These are phyloP conservation scores for Pestalotiopsis sp. DNA, from an alignment of 2,329 filamentous ascomycete species.

Conservation along the genomic window DNA sequence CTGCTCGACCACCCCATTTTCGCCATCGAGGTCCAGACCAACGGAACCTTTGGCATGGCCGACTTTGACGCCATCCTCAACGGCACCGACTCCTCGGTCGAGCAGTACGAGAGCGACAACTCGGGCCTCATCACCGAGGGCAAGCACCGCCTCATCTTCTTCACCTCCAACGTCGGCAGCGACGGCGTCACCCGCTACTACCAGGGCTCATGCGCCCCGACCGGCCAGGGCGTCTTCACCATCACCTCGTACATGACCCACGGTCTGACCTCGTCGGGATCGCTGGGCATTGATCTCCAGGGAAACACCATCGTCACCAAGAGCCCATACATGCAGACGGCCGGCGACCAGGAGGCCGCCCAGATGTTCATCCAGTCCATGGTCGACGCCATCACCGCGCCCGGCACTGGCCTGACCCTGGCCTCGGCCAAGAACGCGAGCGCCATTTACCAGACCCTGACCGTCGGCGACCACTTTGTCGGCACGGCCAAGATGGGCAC, in stretches of 20 bases:
- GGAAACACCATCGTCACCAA: constrained; percentile 23
- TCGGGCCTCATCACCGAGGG: constrained; percentile 24
- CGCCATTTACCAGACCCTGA: not conserved
- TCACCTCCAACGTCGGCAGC: constrained; percentile 20
- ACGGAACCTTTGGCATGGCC: constrained; percentile 9
- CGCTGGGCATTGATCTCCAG: constrained; percentile 20
- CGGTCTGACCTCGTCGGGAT: constrained; percentile 23
- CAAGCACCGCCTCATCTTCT: constrained; percentile 22
- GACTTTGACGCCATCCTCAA: not conserved
- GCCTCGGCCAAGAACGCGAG: not conserved
- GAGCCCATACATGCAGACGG: constrained; percentile 22
- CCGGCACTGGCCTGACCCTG: not conserved
- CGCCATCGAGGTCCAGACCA: constrained; percentile 30
- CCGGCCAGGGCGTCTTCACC: constrained; percentile 18
- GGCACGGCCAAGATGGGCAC: constrained; percentile 62
- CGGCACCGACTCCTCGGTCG: constrained; percentile 3
- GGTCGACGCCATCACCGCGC: not conserved
- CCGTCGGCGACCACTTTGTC: constrained; percentile 49
- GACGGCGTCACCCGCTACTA: constrained; percentile 25
- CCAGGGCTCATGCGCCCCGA: constrained; percentile 22
- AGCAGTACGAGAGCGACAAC: constrained; percentile 19
- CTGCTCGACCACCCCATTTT: constrained; percentile 24
- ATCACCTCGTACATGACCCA: constrained; percentile 25
- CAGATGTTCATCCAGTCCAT: not conserved
- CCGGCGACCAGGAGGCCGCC: constrained; percentile 19